Percentiles rank a stretch among this genome's conserved stretches.
phyloP scores from a whole-genome alignment of 306 rosid species.

The Echinosophora koreensis region DNA sequence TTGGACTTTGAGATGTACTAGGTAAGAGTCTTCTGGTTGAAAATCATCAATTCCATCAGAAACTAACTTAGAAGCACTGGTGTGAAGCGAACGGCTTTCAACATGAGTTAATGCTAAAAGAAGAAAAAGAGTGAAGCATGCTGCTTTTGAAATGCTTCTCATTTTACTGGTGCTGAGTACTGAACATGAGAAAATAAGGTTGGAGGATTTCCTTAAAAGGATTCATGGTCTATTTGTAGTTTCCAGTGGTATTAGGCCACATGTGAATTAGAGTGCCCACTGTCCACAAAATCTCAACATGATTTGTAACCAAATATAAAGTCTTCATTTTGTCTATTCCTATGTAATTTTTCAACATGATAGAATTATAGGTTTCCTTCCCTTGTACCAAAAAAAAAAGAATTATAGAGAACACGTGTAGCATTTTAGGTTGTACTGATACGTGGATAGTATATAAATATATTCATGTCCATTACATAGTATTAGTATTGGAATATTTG shows the following conservation, averaged over 20 bases:
- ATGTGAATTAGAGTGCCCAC: background rate
- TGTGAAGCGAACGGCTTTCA: conserved; percentile 45
- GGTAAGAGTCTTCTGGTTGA: conserved; percentile 22
- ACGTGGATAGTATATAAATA: no score
- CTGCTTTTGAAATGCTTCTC: conserved; percentile 35
- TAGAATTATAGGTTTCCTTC: no score
- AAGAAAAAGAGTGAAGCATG: conserved; percentile 36
- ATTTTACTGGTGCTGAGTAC: conserved; percentile 21
- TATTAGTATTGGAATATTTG: no score
- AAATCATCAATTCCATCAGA: conserved; percentile 51
- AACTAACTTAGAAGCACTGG: conserved; percentile 8
- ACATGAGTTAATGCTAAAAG: conserved; percentile 10
- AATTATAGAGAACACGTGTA: no score
- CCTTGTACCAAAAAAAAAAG: no score
- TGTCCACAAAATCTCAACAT: no score
- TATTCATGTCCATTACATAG: no score
- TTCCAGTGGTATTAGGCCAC: background rate
- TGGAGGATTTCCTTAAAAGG: background rate
- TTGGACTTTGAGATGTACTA: conserved; percentile 19
- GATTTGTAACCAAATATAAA: no score
- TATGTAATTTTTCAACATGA: no score
- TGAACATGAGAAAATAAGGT: conserved; percentile 11
- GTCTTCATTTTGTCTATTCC: no score
- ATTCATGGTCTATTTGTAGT: background rate
- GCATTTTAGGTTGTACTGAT: no score